Evolutionary conservation across 108 stramenopile species (phyloP).

Genomic region (Nitzschia inconspicua): DNA sequence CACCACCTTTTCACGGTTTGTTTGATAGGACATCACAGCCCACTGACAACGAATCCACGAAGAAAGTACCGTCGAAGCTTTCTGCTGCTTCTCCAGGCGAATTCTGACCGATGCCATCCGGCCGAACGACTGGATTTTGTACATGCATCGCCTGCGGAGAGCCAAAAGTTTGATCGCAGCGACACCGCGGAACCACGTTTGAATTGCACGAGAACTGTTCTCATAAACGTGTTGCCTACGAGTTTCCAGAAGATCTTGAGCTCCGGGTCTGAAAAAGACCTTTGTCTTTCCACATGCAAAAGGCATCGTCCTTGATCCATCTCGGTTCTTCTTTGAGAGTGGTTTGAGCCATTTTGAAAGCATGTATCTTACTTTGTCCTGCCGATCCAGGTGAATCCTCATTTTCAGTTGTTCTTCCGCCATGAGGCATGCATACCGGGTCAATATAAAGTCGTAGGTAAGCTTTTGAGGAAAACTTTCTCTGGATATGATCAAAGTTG

Average conservation of each 20-base stretch:
- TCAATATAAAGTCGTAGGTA: constrained; percentile 57
- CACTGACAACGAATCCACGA: neutral
- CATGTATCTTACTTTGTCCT: constrained; percentile 37
- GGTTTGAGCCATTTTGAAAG: constrained; percentile 18
- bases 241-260: constrained; percentile 73
- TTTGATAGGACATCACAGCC: neutral
- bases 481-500: constrained; percentile 83
- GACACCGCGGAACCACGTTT: constrained; percentile 32
- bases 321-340: neutral
- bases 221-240: constrained; percentile 47
- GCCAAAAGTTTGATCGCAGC: neutral
- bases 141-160: neutral
- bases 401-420: neutral
- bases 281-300: constrained; percentile 85
- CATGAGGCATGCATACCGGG: constrained; percentile 48
- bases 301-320: constrained; percentile 17
- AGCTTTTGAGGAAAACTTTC: constrained; percentile 92
- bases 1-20: neutral
- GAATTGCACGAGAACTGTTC: constrained; percentile 38
- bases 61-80: constrained; percentile 3
- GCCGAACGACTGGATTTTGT: constrained; percentile 5
- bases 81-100: neutral
- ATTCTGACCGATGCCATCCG: constrained; percentile 1
- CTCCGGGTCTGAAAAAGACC: constrained; percentile 82
- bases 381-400: neutral